Evolutionary conservation across 2,329 filamentous ascomycete species (phyloP).

Genomic region (Davidsoniella eucalypti): DNA sequence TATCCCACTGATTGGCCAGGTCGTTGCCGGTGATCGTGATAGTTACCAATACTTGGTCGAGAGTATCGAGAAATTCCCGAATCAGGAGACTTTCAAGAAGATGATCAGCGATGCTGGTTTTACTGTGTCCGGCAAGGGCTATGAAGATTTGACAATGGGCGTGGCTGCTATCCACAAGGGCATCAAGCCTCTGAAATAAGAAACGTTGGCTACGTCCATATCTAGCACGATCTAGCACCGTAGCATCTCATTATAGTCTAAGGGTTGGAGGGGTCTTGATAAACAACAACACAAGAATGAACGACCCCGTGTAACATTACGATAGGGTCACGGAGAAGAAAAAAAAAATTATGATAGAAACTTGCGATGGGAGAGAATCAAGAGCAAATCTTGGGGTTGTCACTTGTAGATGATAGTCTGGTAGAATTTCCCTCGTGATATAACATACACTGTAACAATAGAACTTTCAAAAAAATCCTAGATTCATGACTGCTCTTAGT

Average conservation of each 20-base stretch:
- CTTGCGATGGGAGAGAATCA: no score
- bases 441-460: neutral
- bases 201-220: neutral
- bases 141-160: constrained; percentile 79
- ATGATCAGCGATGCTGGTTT: constrained; percentile 83
- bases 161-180: constrained; percentile 95
- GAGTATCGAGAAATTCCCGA: constrained; percentile 88
- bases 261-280: no score
- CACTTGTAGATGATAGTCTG: no score
- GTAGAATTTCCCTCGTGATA: neutral
- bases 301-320: no score
- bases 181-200: constrained; percentile 48
- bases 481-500: no score
- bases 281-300: no score
- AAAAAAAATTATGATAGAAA: no score
- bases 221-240: no score
- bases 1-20: constrained; percentile 86
- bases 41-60: constrained; percentile 98
- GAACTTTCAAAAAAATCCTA: neutral
- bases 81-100: constrained; percentile 63
- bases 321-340: no score
- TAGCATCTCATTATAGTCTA: no score
- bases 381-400: no score
- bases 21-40: constrained; percentile 84
- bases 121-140: constrained; percentile 62